Evolutionary conservation across 306 rosid species (phyloP).

Genomic region (Cyclanthera cordifolia): DNA sequence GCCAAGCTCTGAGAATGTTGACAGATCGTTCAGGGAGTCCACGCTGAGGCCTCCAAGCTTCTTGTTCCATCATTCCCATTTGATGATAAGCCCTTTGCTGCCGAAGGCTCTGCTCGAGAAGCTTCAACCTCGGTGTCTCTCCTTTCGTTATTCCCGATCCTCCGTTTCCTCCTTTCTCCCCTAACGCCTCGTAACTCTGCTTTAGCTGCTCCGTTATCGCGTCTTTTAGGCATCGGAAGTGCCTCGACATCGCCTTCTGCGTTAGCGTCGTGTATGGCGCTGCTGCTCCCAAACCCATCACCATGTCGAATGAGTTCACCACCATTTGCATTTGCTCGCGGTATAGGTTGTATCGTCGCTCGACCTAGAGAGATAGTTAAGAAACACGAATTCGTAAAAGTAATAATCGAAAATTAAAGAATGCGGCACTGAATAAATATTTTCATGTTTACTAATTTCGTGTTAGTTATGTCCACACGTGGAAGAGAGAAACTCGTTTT

Average conservation of each 20-base stretch:
- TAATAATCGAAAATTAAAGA: no score
- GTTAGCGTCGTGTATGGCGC: slow-evolving; percentile 87
- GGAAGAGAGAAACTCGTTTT: no score
- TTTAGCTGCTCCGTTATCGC: slow-evolving; percentile 55
- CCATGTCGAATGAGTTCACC: slow-evolving; percentile 76
- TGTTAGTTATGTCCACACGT: no score
- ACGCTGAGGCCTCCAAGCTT: slow-evolving; percentile 98
- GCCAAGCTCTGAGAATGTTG: slow-evolving; percentile 96
- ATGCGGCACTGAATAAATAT: no score
- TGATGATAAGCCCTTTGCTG: slow-evolving; percentile 92
- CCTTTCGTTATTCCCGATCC: slow-evolving; percentile 73
- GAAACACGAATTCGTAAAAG: no score
- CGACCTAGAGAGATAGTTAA: slow-evolving; percentile 44
- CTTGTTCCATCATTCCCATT: slow-evolving; percentile 98
- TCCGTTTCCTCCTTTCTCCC: slow-evolving; percentile 80
- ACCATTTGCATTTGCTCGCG: slow-evolving; percentile 98
- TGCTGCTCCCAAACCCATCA: slow-evolving; percentile 90
- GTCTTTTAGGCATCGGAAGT: slow-evolving; percentile 88
- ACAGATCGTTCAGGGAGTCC: slow-evolving; percentile 98
- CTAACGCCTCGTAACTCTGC: slow-evolving; percentile 63
- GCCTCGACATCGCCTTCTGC: slow-evolving; percentile 92
- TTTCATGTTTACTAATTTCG: no score
- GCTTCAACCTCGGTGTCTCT: slow-evolving; percentile 89
- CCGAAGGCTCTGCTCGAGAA: slow-evolving; percentile 72
- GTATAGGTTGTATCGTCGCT: slow-evolving; percentile 78